These are phyloP conservation scores for Melaleuca quinquenervia DNA, from an alignment of 345 rosid genomes.

Conservation along the genomic window DNA sequence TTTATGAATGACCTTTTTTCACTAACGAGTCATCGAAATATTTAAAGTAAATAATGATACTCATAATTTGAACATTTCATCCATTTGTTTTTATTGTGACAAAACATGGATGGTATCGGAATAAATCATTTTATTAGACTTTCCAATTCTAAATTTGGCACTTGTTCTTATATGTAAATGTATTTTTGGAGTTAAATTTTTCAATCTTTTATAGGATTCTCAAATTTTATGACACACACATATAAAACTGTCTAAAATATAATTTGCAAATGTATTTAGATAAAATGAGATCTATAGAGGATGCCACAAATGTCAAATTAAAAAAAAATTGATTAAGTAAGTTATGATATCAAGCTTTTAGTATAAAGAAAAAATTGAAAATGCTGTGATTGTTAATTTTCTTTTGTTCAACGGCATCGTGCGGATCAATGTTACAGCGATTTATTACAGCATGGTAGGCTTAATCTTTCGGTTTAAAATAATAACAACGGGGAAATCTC, in stretches of 20 bases:
- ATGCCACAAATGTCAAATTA: background rate
- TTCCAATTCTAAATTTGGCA: background rate
- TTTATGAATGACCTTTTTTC: background rate
- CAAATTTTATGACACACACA: background rate
- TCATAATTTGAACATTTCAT: background rate
- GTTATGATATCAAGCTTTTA: background rate
- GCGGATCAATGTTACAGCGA: background rate
- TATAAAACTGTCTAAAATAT: background rate
- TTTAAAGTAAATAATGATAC: background rate
- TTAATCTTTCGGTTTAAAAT: background rate
- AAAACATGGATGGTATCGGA: background rate
- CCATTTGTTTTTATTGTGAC: background rate
- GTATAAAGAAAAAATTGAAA: background rate
- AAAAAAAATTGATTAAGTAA: background rate
- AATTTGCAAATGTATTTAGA: background rate
- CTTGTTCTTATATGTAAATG: background rate
- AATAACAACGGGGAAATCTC: background rate
- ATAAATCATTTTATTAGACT: background rate
- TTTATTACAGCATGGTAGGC: background rate
- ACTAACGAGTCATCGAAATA: background rate
- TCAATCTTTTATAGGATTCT: background rate
- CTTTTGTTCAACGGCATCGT: background rate
- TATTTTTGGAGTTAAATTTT: background rate
- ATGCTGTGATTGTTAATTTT: background rate
- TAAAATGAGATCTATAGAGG: background rate